Conservation (phyloP, 345 rosid genomes). For the Moricandia arvensis region DNA sequence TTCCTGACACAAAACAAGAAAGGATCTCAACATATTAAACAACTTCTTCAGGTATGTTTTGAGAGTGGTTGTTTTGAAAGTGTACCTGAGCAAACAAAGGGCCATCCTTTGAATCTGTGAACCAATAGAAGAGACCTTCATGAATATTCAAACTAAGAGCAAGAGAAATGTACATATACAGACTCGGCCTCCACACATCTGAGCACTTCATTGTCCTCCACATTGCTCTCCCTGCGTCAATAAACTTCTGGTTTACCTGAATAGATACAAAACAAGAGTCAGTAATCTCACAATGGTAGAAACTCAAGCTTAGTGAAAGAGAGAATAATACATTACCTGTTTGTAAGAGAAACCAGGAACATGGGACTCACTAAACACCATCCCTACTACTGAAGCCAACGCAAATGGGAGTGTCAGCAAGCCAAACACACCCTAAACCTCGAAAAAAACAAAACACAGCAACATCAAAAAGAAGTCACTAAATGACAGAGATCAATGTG, state of each 20-base stretch:
- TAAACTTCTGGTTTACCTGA: conserved; percentile 68
- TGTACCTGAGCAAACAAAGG: conserved; percentile 85
- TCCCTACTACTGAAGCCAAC: conserved; percentile 61
- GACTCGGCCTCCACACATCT: conserved; percentile 81
- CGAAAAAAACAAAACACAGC: conserved; percentile 25
- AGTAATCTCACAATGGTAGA: neutral
- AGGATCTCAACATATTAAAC: neutral
- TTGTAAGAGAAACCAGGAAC: conserved; percentile 53
- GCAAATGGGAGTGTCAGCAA: conserved; percentile 67
- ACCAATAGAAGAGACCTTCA: conserved; percentile 96
- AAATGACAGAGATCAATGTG: neutral
- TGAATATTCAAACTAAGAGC: conserved; percentile 68
- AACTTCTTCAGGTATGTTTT: neutral
- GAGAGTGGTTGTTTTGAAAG: neutral
- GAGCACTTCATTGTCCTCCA: conserved; percentile 77
- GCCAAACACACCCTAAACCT: conserved; percentile 72
- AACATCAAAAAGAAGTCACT: neutral
- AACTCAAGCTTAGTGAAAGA: neutral
- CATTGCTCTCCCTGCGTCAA: conserved; percentile 76
- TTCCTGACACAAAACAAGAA: conserved; percentile 52
- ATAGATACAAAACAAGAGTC: conserved; percentile 10
- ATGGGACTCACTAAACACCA: conserved; percentile 57
- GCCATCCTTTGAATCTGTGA: conserved; percentile 70
- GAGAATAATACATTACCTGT: conserved; percentile 46
- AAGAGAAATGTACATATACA: conserved; percentile 82